phyloP scores from a whole-genome alignment of 2,329 filamentous ascomycete genomes.

The Myriosclerotinia curreyana region DNA sequence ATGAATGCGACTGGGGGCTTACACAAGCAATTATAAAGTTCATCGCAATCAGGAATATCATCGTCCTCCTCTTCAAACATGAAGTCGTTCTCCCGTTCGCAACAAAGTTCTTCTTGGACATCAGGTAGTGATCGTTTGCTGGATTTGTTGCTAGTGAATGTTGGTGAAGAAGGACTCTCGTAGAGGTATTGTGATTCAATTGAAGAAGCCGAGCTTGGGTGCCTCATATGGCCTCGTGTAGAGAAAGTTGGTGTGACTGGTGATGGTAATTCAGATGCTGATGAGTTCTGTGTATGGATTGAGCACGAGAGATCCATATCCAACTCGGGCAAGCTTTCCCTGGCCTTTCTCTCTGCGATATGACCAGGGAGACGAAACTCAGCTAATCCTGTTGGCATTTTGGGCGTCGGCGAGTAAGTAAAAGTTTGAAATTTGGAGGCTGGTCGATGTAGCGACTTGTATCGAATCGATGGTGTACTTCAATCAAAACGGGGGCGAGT shows the following conservation, averaged over 20 bases:
- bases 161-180: slow-evolving; percentile 58
- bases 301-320: slow-evolving; percentile 37
- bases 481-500: slow-evolving; percentile 6
- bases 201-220: slow-evolving; percentile 76
- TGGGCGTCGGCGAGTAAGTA: slow-evolving; percentile 7
- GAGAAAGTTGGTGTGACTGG: slow-evolving; percentile 70
- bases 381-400: slow-evolving; percentile 47
- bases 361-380: slow-evolving; percentile 54
- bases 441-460: slow-evolving; percentile 20
- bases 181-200: slow-evolving; percentile 56
- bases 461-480: slow-evolving; percentile 16
- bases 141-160: slow-evolving; percentile 49
- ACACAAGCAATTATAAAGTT: slow-evolving; percentile 71
- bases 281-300: slow-evolving; percentile 44
- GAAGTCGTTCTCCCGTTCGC: slow-evolving; percentile 61
- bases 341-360: slow-evolving; percentile 50
- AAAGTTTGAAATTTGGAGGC: neutral
- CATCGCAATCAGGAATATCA: slow-evolving; percentile 39
- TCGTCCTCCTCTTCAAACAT: slow-evolving; percentile 42
- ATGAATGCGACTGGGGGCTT: slow-evolving; percentile 44
- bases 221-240: slow-evolving; percentile 57
- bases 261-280: slow-evolving; percentile 58
- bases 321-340: slow-evolving; percentile 40
- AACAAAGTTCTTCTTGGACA: slow-evolving; percentile 73
- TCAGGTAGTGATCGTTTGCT: slow-evolving; percentile 71